A percentile compares a stretch with the other conserved stretches of the same genome.
These are phyloP conservation scores for Recurvomyces mirabilis DNA, from an alignment of 495 filamentous ascomycete species.

Conservation along the genomic window DNA sequence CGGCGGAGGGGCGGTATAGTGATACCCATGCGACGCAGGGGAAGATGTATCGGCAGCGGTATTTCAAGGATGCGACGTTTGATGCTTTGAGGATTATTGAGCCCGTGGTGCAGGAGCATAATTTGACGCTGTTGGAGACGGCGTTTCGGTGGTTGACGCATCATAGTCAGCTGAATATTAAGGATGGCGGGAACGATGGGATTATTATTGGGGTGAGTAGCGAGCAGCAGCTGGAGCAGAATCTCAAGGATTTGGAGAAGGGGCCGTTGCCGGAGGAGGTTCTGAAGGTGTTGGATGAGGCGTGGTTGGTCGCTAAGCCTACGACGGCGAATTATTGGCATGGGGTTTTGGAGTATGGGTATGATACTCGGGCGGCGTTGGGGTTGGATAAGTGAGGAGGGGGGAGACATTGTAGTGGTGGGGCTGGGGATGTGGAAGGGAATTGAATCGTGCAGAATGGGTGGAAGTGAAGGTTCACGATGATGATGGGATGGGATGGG, in stretches of 20 bases:
- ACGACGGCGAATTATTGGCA: constrained; percentile 44
- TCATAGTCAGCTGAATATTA: constrained; percentile 68
- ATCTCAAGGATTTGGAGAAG: constrained; percentile 70
- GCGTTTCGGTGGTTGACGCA: constrained; percentile 74
- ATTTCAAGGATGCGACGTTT: constrained; percentile 72
- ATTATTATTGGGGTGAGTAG: constrained; percentile 72
- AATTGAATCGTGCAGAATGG: no score
- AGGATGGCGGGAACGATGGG: constrained; percentile 57
- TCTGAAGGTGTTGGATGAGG: constrained; percentile 66
- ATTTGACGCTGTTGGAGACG: constrained; percentile 68
- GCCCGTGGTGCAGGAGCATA: constrained; percentile 59
- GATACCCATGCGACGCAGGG: constrained; percentile 42
- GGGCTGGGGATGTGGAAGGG: no score
- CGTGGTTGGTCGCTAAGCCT: constrained; percentile 50
- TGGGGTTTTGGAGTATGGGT: constrained; percentile 60
- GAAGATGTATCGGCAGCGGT: constrained; percentile 60
- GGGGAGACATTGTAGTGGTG: neutral
- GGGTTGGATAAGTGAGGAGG: constrained; percentile 8
- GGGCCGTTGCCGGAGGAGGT: constrained; percentile 80
- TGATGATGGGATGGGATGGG: no score
- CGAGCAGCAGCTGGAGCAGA: constrained; percentile 59
- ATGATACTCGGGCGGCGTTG: constrained; percentile 57
- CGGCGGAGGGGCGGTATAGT: constrained; percentile 59
- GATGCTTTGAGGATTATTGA: constrained; percentile 61
- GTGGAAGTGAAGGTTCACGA: no score